Evolutionary conservation across 208 protist species (phyloP).

Genomic region (Trypanosoma melophagium): DNA sequence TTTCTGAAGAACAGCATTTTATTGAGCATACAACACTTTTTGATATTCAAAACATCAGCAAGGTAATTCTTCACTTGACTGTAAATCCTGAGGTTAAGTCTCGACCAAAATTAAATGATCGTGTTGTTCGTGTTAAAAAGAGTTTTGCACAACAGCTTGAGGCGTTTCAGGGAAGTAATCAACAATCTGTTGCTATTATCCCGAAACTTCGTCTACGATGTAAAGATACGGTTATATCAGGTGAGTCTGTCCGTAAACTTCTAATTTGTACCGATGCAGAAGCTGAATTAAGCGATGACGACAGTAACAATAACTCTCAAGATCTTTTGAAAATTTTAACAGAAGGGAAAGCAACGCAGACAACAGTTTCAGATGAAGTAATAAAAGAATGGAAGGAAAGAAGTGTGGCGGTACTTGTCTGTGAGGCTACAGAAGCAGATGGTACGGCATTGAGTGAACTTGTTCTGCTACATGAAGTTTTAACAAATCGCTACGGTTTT

Average conservation of each 20-base stretch:
- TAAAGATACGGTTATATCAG: conserved; percentile 10
- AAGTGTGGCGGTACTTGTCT: conserved; percentile 34
- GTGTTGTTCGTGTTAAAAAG: conserved; percentile 30
- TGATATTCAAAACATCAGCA: conserved; percentile 50
- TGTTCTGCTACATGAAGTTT: conserved; percentile 37
- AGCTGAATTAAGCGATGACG: neutral
- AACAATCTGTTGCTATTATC: conserved; percentile 19
- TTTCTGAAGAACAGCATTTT: conserved; percentile 26
- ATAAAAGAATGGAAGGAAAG: conserved; percentile 27
- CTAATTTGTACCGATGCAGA: conserved; percentile 24
- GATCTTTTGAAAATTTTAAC: conserved; percentile 21
- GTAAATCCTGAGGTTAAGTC: conserved; percentile 5
- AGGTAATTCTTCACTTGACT: conserved; percentile 38
- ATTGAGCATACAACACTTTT: conserved; percentile 31
- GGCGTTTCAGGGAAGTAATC: conserved; percentile 28
- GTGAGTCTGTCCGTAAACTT: conserved; percentile 22
- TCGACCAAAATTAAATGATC: conserved; percentile 4
- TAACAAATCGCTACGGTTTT: conserved; percentile 44
- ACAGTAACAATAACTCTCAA: conserved; percentile 12
- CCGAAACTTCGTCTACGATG: conserved; percentile 18
- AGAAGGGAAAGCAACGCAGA: conserved; percentile 15
- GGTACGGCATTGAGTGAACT: conserved; percentile 37
- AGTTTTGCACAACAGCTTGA: conserved; percentile 30
- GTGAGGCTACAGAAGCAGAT: neutral
- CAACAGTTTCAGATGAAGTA: conserved; percentile 13